Evolutionary conservation across 2,329 filamentous ascomycete genomes (phyloP), one percentile per base, ranked within the genome.

Genomic region (Clarireedia sp.): DNA sequence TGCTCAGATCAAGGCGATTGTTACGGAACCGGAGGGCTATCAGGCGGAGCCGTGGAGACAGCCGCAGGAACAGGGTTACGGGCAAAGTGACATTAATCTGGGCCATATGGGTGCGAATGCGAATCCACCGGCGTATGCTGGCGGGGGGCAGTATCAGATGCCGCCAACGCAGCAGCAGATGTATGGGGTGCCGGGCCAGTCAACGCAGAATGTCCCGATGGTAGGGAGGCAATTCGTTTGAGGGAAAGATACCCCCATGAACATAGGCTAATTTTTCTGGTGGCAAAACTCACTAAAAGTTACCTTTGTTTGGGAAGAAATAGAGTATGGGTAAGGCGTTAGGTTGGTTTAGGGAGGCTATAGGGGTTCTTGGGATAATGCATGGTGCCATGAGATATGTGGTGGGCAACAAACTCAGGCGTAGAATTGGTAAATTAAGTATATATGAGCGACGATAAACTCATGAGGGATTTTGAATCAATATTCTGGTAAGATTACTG

Each of bases 1-100:
- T 0, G 45, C 46, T 8, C 26, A 55, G 3, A 21, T 54, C 16
- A 9, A 52, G 17, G 48, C 10, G 1, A 46, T 46, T 23, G 26
- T 43, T 2, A 8, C 14, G 3, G 41, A 51, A 26, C n/a, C 49
- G 8, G 54, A 52, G 17, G 54, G 46, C 2, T 55, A 55, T 14
- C 9, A 55, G 16, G 54, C 54, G 8, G 48, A 55, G 21, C 54
- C 54, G 2, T 55, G 54, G 54, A 51, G 48, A 17, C 52, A 54
- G 36, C 37, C 46, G 6, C 52, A 50, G 16, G 29, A 24, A 2
- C 52, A 50, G 19, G 29, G 21, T 26, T 26, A 26, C 24, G 24
- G 24, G 24, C 24, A 26, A 26, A 26, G 24, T 54, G 37, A 56
- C 44, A 48, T 56, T 3, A 17, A 44, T 44, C 46, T 57, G 1